Evolutionary conservation across 2,329 filamentous ascomycete species (phyloP), one percentile per base, ranked within the genome.

Genomic region (Beauveria pseudobassiana): DNA sequence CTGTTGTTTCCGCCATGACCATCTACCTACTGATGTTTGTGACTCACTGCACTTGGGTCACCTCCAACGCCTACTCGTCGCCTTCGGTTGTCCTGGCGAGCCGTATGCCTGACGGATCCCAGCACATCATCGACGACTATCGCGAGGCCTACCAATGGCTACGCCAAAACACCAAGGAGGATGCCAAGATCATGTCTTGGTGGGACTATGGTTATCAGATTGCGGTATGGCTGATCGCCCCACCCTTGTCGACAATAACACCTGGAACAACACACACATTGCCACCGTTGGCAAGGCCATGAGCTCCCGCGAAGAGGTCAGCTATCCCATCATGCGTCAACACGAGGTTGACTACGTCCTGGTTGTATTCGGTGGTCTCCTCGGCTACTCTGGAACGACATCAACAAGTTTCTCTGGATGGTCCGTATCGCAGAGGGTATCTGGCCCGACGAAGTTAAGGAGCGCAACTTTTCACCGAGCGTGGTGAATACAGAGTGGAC

Each of bases 371-470:
- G 95, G 95, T 70, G 95, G 91, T 73, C 85, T 99, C 63, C 82
- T 99, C 45, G 96, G 96, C 61, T 99, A 99, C 80, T 97, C 93
- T 57, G 95, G 95, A 65, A 99, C 69, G 95, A 99, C 72, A 96
- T 99, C 80, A 99, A 99, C 82, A 99, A 99, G 80, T 99, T 99
- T 82, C 81, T 99, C 68, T 99, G 95, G 95, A 99, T 99, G 96
- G 93, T 99, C 63, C 87, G 95, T 73, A 99, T 99, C 72, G 95
- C 95, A 45, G 95, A 99, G 77, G 95, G 95, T 66, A 98, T 99
- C 77, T 99, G 95, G 95, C 95, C 95, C n/a, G 92, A 98, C 67
- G 93, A 99, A 82, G 88, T 99, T 68, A 96, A 92, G 79, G 95
- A 99, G 79, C 89, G 95, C 66, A 89, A 93, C 71, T 99, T 93